Percentiles rank a stretch among this genome's conserved stretches.
These are phyloP conservation scores for Cyclocybe aegerita DNA, from an alignment of 768 basidiomycete species.

Conservation along the genomic window DNA sequence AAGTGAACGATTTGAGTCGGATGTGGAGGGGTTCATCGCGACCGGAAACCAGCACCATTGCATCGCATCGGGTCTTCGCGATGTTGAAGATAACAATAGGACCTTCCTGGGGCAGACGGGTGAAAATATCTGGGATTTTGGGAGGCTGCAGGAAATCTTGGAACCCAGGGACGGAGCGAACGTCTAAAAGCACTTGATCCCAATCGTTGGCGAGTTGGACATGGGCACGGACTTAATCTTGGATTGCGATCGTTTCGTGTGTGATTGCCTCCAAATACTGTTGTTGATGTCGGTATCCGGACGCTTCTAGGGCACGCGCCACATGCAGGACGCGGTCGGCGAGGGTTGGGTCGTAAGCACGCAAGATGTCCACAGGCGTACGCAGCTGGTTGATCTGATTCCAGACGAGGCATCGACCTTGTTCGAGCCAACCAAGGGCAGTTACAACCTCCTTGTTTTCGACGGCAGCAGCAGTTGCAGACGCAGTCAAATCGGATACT, in stretches of 20 bases:
- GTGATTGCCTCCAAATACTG: neutral
- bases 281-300: neutral
- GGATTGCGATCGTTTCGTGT: constrained; percentile 4
- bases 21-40: constrained; percentile 4
- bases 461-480: neutral
- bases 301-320: constrained; percentile 2
- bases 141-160: constrained; percentile 14
- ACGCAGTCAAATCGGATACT: neutral
- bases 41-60: constrained; percentile 1
- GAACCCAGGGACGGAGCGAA: constrained; percentile 14
- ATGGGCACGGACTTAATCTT: constrained; percentile 8
- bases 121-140: neutral
- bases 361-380: constrained; percentile 20
- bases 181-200: constrained; percentile 1
- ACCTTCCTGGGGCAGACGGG: constrained; percentile 3
- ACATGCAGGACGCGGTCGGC: constrained; percentile 2
- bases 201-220: constrained; percentile 6
- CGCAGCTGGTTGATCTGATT: constrained; percentile 19
- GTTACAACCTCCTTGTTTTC: neutral
- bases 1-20: constrained; percentile 10
- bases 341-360: neutral
- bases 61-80: constrained; percentile 9
- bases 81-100: constrained; percentile 11
- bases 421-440: constrained; percentile 24
- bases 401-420: constrained; percentile 24